Base-by-base conservation (phyloP, 768 basidiomycete genomes). In the Tephrocybe sp. region DNA sequence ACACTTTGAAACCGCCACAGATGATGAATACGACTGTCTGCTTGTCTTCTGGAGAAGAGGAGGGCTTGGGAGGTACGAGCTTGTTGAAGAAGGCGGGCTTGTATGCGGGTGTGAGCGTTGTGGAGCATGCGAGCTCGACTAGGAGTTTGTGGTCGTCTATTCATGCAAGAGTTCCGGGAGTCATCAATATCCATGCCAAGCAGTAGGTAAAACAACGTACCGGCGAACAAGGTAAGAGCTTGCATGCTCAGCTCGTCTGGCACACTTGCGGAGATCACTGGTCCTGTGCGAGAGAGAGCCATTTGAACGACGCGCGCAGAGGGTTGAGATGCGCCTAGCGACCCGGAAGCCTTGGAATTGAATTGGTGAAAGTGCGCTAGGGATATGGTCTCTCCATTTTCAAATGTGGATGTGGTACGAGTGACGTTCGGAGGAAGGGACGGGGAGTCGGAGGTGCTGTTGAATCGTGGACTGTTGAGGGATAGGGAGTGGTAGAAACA, bases 121-220 rank as follows among this genome's bases (percentile, higher is more conserved):
- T 81, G 4, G 86, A 74, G 54, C 88, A 89, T 1, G 89, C 84
- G 19, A 91, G 71, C 57, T 91, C 88, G 9, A 86, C 79, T 21
- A 90, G 69, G 48, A 83, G 69, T 63, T 87, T 88, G 60, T 91
- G 88, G 51, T 88, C 86, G 53, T 86, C 88, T 87, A 55, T 47
- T 16, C 40, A 47, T 27, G 24, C 19, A n/a, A n/a, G n/a, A n/a
- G n/a, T n/a, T n/a, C n/a, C n/a, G n/a, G n/a, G n/a, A n/a, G n/a
- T 27, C 16, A 43, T 44, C 31, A 44, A 22, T 27, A 22, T 19
- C 22, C n/a, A n/a, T n/a, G n/a, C n/a, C n/a, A n/a, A n/a, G n/a
- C n/a, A n/a, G n/a, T n/a, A n/a, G n/a, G n/a, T n/a, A n/a, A n/a
- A n/a, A 31, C 16, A 7, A 59, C 77, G 55, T 58, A 88, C 88